These are phyloP conservation scores for Rubus idaeus DNA, from an alignment of 306 rosid species.

Conservation along the genomic window DNA sequence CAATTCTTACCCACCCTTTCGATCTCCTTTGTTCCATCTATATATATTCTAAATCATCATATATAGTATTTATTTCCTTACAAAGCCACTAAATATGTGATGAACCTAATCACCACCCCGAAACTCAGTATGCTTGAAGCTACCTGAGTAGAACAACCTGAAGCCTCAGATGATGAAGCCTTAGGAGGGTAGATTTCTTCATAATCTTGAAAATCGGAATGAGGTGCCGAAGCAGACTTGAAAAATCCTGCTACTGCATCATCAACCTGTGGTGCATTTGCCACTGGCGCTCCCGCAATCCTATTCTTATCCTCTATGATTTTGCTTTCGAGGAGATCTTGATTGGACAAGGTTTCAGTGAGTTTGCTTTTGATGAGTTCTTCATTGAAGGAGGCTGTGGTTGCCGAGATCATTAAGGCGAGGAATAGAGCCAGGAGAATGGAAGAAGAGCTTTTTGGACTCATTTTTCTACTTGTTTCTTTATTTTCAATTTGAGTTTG, in stretches of 20 bases:
- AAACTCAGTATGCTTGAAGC: neutral
- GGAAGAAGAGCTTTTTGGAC: neutral
- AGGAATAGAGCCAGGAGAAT: neutral
- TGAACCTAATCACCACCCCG: neutral
- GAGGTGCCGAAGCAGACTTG: constrained; percentile 3
- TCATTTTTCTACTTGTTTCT: neutral
- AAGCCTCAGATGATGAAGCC: neutral
- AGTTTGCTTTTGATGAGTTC: neutral
- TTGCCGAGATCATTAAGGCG: neutral
- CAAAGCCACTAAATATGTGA: neutral
- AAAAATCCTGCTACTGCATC: neutral
- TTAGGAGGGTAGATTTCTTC: neutral
- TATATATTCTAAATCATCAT: too few relatives aligned
- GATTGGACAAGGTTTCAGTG: neutral
- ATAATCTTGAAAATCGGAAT: neutral
- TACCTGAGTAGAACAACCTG: neutral
- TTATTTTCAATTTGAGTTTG: neutral
- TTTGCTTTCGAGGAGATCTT: neutral
- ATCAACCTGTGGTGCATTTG: constrained; percentile 8
- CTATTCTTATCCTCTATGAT: too few relatives aligned
- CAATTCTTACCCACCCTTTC: neutral
- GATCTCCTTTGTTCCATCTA: neutral
- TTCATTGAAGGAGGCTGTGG: neutral
- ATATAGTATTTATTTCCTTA: neutral
- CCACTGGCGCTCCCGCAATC: neutral